Evolutionary conservation across 345 rosid genomes (phyloP).

Genomic region (Eutrema yunnanense): DNA sequence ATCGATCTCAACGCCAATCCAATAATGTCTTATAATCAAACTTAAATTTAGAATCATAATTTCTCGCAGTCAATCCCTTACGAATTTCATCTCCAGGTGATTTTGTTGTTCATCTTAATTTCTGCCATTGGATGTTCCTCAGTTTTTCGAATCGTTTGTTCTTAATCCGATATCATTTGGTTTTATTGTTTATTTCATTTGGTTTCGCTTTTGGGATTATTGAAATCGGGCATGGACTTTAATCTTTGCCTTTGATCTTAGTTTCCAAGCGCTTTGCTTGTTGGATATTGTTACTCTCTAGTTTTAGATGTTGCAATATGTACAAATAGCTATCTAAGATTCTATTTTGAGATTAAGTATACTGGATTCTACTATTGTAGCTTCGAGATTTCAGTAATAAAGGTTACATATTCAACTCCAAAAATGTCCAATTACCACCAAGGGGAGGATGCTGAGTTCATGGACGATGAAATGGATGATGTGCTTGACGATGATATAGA

Average conservation of each 20-base stretch:
- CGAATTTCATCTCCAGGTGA: slow-evolving; percentile 15
- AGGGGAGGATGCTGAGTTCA: slow-evolving; percentile 56
- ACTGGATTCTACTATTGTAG: background rate
- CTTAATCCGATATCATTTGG: background rate
- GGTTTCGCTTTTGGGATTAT: background rate
- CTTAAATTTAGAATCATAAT: background rate
- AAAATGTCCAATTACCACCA: slow-evolving; percentile 62
- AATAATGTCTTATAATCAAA: background rate
- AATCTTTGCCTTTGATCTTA: too few species aligned
- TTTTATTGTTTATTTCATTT: too few species aligned
- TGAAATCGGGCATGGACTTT: too few species aligned
- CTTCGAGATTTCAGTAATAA: too few species aligned
- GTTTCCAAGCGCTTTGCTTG: background rate
- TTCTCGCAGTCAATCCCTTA: background rate
- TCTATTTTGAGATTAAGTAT: background rate
- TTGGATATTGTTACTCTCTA: background rate
- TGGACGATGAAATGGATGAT: slow-evolving; percentile 50
- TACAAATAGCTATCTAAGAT: background rate
- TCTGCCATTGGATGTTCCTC: background rate
- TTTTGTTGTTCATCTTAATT: background rate
- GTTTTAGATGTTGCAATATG: background rate
- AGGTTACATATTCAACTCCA: background rate
- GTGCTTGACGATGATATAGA: slow-evolving; percentile 30
- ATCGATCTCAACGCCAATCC: slow-evolving; percentile 19
- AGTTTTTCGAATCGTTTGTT: background rate